These are phyloP conservation scores for Clitopilus passeckerianus DNA, from an alignment of 768 basidiomycete genomes.

Conservation along the genomic window DNA sequence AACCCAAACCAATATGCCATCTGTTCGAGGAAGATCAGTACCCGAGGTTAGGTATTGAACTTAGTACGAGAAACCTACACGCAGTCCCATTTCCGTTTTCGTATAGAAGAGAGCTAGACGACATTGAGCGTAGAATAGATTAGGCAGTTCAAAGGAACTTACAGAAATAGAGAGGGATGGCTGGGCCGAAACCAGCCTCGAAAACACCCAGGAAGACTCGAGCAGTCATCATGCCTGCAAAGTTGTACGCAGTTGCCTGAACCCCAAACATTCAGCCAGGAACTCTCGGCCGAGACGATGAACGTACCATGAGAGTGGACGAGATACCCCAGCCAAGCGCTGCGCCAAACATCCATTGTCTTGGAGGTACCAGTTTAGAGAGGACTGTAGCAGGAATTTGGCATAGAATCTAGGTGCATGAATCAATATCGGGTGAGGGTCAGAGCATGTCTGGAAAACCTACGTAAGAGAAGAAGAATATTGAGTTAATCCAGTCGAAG, in stretches of 20 bases:
- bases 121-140: not conserved
- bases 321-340: slow-evolving; percentile 75
- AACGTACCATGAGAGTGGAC: slow-evolving; percentile 62
- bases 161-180: slow-evolving; percentile 78
- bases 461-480: slow-evolving; percentile 79
- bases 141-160: slow-evolving; percentile 15
- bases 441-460: slow-evolving; percentile 11
- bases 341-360: slow-evolving; percentile 59
- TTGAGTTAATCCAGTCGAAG: slow-evolving; percentile 77
- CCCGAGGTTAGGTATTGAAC: not conserved
- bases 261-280: not conserved
- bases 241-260: slow-evolving; percentile 61
- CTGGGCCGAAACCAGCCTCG: slow-evolving; percentile 75
- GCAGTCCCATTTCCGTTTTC: slow-evolving; percentile 61
- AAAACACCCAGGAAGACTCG: slow-evolving; percentile 70
- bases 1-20: slow-evolving; percentile 84
- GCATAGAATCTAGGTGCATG: slow-evolving; percentile 52
- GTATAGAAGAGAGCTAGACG: slow-evolving; percentile 74
- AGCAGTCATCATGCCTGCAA: slow-evolving; percentile 50
- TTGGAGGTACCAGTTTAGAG: slow-evolving; percentile 67
- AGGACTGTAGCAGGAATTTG: slow-evolving; percentile 62
- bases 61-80: not conserved
- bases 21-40: slow-evolving; percentile 14
- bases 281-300: not conserved
- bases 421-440: not conserved